phyloP scores from a whole-genome alignment of 257 asterid genomes.

The Knoxia roxburghii region DNA sequence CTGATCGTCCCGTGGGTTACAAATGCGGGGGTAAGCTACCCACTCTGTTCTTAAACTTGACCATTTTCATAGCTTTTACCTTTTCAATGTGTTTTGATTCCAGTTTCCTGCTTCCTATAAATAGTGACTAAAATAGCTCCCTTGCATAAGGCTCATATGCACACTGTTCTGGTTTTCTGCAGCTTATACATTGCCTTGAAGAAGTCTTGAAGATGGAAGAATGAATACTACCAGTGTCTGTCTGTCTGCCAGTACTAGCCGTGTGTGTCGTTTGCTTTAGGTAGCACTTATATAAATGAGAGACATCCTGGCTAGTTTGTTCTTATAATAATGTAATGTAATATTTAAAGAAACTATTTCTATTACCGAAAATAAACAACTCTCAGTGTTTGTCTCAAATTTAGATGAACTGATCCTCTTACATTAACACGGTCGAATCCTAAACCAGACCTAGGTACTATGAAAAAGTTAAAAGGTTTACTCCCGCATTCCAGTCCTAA shows the following conservation, averaged over 20 bases:
- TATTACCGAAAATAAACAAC: background rate
- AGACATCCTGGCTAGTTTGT: slow-evolving; percentile 1
- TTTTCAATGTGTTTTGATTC: too few species aligned
- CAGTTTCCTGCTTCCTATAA: too few species aligned
- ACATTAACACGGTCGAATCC: too few species aligned
- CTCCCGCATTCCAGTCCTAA: background rate
- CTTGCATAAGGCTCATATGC: background rate
- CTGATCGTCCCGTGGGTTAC: slow-evolving; percentile 63
- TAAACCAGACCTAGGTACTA: too few species aligned
- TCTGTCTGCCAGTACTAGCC: too few species aligned
- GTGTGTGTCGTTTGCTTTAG: slow-evolving; percentile 3
- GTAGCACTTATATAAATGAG: background rate
- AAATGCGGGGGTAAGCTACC: slow-evolving; percentile 58
- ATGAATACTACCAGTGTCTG: slow-evolving; percentile 20
- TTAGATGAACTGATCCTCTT: background rate
- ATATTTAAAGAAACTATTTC: background rate
- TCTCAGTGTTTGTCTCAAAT: background rate
- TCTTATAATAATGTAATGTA: background rate
- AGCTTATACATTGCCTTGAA: slow-evolving; percentile 61
- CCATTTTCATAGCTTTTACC: background rate
- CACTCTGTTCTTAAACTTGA: background rate
- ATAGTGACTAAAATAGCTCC: background rate
- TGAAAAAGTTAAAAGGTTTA: too few species aligned
- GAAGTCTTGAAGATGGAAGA: slow-evolving; percentile 36
- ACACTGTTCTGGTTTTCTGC: slow-evolving; percentile 9